A percentile compares a stretch with the other conserved stretches of the same genome.
These are phyloP conservation scores for Ceratocystis destructans DNA, from an alignment of 2,329 filamentous ascomycete genomes.

Conservation along the genomic window DNA sequence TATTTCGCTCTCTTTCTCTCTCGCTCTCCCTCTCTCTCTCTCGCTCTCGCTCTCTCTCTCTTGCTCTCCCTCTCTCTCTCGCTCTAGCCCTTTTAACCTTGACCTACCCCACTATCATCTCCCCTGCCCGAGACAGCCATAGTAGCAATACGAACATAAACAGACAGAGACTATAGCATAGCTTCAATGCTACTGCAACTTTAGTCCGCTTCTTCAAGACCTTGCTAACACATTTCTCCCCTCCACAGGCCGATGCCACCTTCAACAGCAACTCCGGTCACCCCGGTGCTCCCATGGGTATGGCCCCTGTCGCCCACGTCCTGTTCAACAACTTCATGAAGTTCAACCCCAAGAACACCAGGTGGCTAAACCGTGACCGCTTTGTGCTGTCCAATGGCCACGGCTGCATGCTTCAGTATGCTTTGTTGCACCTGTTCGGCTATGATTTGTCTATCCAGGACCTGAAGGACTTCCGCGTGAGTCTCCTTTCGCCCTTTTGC, in stretches of 20 bases:
- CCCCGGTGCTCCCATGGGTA: slow-evolving; percentile 90
- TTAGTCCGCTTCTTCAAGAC: too few species aligned
- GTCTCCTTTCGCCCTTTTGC: slow-evolving; percentile 27
- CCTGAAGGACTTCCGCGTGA: slow-evolving; percentile 89
- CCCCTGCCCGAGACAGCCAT: too few species aligned
- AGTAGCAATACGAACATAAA: too few species aligned
- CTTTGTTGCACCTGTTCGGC: slow-evolving; percentile 90
- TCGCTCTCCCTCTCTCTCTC: too few species aligned
- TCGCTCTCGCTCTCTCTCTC: too few species aligned
- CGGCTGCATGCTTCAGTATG: slow-evolving; percentile 99
- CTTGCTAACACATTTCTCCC: not conserved
- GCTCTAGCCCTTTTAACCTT: too few species aligned
- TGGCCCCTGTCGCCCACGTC: slow-evolving; percentile 93
- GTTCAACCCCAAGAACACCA: slow-evolving; percentile 98
- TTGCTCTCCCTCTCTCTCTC: too few species aligned
- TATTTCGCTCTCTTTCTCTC: too few species aligned
- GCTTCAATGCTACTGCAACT: too few species aligned
- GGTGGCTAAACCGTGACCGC: slow-evolving; percentile 93
- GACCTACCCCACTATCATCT: too few species aligned
- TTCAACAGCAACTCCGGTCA: slow-evolving; percentile 93
- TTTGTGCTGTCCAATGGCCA: slow-evolving; percentile 99
- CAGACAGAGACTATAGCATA: too few species aligned
- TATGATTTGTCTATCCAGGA: slow-evolving; percentile 79
- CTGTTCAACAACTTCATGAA: slow-evolving; percentile 98
- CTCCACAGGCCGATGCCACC: slow-evolving; percentile 82